Evolutionary conservation across 495 filamentous ascomycete genomes (phyloP), one percentile per base, ranked within the genome.

Genomic region (Chlorociboria aeruginascens): DNA sequence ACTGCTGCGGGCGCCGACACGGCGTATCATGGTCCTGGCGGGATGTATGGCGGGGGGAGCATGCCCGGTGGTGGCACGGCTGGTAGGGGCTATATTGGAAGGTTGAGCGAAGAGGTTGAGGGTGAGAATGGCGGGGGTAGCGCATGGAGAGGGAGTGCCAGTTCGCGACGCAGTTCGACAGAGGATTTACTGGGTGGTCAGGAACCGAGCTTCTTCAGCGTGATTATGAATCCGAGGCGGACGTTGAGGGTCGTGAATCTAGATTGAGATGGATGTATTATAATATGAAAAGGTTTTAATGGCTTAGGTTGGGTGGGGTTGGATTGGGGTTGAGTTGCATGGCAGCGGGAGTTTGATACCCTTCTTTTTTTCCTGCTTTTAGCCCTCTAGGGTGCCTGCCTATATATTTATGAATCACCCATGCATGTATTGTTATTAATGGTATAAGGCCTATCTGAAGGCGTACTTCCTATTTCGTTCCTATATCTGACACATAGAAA

Each of bases 131-230:
- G 49, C 40, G 48, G 46, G 12, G 48, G 46, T 32, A n/a, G n/a
- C n/a, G 50, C 41, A 17, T 52, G 37, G 7, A 57, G 58, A 16
- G 56, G 46, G 8, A 52, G 53, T 29, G 56, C 52, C 28, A 45
- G 56, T 12, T 51, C 66, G 14, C 43, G 42, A 13, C 52, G 50
- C 35, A 46, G 42, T 50, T 46, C 42, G 8, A 45, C 36, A 20
- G 76, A 81, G 54, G 69, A 80, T 52, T 56, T 86, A 52, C 42
- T 85, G 32, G 67, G 69, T 6, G 79, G 77, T 17, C 66, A 72
- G 55, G 80, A 87, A 59, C 83, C 83, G 56, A 85, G 73, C 47
- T 88, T 86, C 57, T 78, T 83, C 53, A 82, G 77, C 37, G 83
- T 87, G 14, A 60, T 86, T 54, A 55, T 87, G 62, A 81, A 79